Evolutionary conservation across 2,329 filamentous ascomycete species (phyloP), one percentile per base, ranked within the genome.

Genomic region (Penicillium sp.): DNA sequence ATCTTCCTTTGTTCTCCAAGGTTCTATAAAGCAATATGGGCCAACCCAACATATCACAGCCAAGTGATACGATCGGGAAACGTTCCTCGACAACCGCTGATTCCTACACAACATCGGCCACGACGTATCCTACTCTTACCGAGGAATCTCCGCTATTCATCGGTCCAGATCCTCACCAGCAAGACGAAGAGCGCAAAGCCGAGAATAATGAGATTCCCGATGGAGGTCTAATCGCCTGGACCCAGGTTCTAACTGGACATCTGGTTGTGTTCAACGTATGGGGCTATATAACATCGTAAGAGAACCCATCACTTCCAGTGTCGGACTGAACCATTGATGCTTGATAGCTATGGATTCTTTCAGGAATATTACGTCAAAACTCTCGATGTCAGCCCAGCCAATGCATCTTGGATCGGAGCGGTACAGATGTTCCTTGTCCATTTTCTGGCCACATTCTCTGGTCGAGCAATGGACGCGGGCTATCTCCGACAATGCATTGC

Each of bases 391-490:
- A 57, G 70, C 1, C 67, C 73, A 1, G 74, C 72, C 1, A 64
- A 69, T 27, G 73, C 79, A 27, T 76, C 76, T 18, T 79, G 76
- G 77, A 69, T 79, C n/a, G 76, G 77, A n/a, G 67, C 67, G n/a
- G 61, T 77, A 13, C 75, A 79, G 58, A 67, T 78, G 34, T 79
- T 78, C 58, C 64, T 77, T n/a, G 62, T 78, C 63, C 26, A 72
- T 44, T 50, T 74, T 5, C 50, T 78, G 8, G 73, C 75, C 2
- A 73, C 70, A 4, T 72, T 78, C 40, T 73, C 74, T 4, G 75
- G 76, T 1, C 67, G 71, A 13, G 66, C 72, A 0, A 71, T 72
- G 10, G 76, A 79, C 48, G 70, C 72, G 10, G 76, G 77, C 5
- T 74, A 74, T 50, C 73, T 76, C 54, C 67, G 67, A 4, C 43